phyloP scores from a whole-genome alignment of 2,329 filamentous ascomycete species.

The Penicillium sp. region DNA sequence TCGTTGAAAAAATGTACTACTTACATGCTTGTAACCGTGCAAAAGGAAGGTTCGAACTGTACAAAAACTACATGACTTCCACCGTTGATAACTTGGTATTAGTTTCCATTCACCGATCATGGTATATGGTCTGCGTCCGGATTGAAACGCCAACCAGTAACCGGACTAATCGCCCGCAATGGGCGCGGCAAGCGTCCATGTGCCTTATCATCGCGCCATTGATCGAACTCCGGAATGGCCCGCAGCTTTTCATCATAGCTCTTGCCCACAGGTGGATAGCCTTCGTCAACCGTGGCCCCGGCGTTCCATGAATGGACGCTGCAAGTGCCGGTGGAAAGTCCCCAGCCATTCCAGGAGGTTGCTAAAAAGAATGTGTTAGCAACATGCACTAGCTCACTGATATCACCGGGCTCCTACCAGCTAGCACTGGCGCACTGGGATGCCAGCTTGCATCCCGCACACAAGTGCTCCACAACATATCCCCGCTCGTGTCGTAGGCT shows the following conservation, averaged over 20 bases:
- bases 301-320: conserved; percentile 77
- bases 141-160: conserved; percentile 14
- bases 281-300: conserved; percentile 60
- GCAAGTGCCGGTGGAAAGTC: conserved; percentile 68
- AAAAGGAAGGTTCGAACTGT: not conserved
- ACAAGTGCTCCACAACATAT: conserved; percentile 66
- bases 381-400: not conserved
- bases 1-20: not conserved
- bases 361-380: conserved; percentile 47
- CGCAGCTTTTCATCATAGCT: conserved; percentile 60
- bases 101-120: conserved; percentile 11
- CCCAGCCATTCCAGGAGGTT: conserved; percentile 77
- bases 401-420: conserved; percentile 45
- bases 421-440: conserved; percentile 75
- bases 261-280: conserved; percentile 55
- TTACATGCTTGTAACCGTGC: not conserved
- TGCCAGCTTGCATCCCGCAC: conserved; percentile 91
- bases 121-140: conserved; percentile 12
- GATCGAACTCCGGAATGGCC: conserved; percentile 46
- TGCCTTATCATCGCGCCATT: conserved; percentile 23
- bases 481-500: conserved; percentile 55
- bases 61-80: not conserved
- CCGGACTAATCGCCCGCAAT: conserved; percentile 25
- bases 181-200: conserved; percentile 12
- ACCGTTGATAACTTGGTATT: not conserved